Base-by-base conservation (phyloP, 345 rosid species). In the Eucalyptus cladocalyx region DNA sequence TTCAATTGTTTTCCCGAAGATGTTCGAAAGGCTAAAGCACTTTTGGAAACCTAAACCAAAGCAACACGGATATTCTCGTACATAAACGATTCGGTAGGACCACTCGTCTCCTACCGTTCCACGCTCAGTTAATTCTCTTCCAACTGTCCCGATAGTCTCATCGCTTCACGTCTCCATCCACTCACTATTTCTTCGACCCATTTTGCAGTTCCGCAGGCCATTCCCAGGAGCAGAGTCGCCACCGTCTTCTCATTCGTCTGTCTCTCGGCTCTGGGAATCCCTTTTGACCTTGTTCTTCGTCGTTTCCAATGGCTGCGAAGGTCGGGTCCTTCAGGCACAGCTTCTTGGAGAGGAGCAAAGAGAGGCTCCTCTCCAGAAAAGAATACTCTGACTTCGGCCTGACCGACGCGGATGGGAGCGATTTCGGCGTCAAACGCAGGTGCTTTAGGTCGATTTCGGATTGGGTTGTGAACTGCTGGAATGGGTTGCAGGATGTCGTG, bases 391-490 rank as follows among this genome's bases (percentile, higher is more conserved):
- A 94, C 53, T 94, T 93, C 87, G 95, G 94, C 72, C 88, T 93
- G 67, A 90, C 90, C 91, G 92, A 95, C 90, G 88, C 90, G 2
- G 89, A 15, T 23, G 89, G 69, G 26, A 60, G 90, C 42, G 91
- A 90, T 49, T 92, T 87, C 72, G 92, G 87, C 65, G 90, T 88
- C 60, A 88, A 90, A 88, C 87, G 90, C 90, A 81, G 93, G 16
- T 94, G 97, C 88, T 95, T 94, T 72, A 92, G 93, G 21, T 91
- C 90, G 18, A 51, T 88, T 53, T 94, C 94, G 23, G 95, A 96
- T 87, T 28, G 87, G 48, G 56, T 94, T 40, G 15, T 80, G 90
- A 88, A 89, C 3, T 90, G 91, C 12, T 94, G 96, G 95, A 91
- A 69, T 45, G 88, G 88, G n/a, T 6, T 94, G 30, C 92, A 89